A percentile compares a stretch with the other conserved stretches of the same genome.
Conservation (phyloP, 176 grass and related monocot genomes). For the Rhynchospora breviuscula region DNA sequence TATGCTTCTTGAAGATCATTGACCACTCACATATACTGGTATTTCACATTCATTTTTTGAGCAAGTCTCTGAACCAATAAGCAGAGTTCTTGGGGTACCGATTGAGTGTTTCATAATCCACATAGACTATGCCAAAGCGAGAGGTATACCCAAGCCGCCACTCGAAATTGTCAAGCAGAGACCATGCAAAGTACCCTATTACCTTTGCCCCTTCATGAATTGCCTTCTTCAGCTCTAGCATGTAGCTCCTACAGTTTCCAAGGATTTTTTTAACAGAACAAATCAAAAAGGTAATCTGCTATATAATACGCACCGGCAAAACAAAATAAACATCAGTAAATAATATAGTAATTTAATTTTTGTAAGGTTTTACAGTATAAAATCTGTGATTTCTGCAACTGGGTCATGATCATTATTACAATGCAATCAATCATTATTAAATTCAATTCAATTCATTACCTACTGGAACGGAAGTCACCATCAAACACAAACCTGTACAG, state of each 20-base stretch:
- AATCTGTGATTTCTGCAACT: neutral
- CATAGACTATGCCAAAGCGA: slow-evolving; percentile 71
- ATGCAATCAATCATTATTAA: neutral
- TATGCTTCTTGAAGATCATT: neutral
- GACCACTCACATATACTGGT: neutral
- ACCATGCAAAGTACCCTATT: slow-evolving; percentile 88
- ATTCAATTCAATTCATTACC: neutral
- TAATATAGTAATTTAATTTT: neutral
- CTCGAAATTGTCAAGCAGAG: slow-evolving; percentile 92
- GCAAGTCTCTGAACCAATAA: slow-evolving; percentile 77
- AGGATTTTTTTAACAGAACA: neutral
- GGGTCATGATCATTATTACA: neutral
- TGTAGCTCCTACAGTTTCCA: slow-evolving; percentile 37
- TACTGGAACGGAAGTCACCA: neutral
- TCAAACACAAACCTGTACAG: neutral
- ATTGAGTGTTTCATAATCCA: slow-evolving; percentile 64
- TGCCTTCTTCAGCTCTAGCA: slow-evolving; percentile 73
- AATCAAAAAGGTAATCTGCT: neutral
- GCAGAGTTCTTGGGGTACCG: slow-evolving; percentile 86
- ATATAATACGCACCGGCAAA: neutral
- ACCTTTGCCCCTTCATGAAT: slow-evolving; percentile 67
- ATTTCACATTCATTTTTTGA: slow-evolving; percentile 37
- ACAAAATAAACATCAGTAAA: neutral
- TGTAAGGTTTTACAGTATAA: too few relatives aligned
- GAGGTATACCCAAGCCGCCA: slow-evolving; percentile 88